These are phyloP conservation scores for Clavariopsis aquatica DNA, from an alignment of 495 filamentous ascomycete species.

Conservation along the genomic window DNA sequence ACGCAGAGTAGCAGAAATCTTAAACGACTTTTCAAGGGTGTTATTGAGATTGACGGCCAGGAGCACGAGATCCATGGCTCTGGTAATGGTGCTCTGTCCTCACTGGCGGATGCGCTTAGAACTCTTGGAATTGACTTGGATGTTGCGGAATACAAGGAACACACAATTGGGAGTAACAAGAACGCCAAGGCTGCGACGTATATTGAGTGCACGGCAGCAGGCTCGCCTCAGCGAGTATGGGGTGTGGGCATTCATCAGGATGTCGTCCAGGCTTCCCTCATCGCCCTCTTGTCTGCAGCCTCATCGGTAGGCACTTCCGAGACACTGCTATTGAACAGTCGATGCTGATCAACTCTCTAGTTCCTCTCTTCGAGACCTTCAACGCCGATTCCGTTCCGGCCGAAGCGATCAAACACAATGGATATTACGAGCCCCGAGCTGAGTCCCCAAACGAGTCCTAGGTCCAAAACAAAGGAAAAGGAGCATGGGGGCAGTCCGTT, in stretches of 20 bases:
- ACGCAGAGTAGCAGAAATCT: slow-evolving; percentile 73
- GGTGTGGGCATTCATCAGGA: slow-evolving; percentile 95
- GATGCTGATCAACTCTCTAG: slow-evolving; percentile 44
- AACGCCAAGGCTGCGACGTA: slow-evolving; percentile 90
- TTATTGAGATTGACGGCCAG: slow-evolving; percentile 77
- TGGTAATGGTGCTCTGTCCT: slow-evolving; percentile 89
- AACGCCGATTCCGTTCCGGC: slow-evolving; percentile 56
- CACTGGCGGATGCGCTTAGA: slow-evolving; percentile 77
- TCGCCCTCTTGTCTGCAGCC: slow-evolving; percentile 84
- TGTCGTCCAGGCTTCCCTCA: slow-evolving; percentile 87
- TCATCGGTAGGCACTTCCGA: slow-evolving; percentile 68
- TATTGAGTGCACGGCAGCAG: slow-evolving; percentile 82
- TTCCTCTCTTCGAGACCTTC: slow-evolving; percentile 59
- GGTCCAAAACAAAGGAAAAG: background rate
- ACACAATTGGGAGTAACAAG: slow-evolving; percentile 77
- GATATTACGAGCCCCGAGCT: slow-evolving; percentile 35
- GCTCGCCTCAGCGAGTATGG: slow-evolving; percentile 76
- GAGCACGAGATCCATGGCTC: slow-evolving; percentile 78
- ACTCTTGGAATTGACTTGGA: slow-evolving; percentile 86
- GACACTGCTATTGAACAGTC: background rate
- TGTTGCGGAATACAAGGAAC: slow-evolving; percentile 94
- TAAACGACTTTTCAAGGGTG: slow-evolving; percentile 81
- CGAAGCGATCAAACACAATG: slow-evolving; percentile 43
- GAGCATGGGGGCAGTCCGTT: slow-evolving; percentile 10
- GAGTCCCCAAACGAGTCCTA: slow-evolving; percentile 3